A percentile compares a stretch with the other conserved stretches of the same genome.
These are phyloP conservation scores for Senna tora DNA, from an alignment of 306 rosid species.

Conservation along the genomic window DNA sequence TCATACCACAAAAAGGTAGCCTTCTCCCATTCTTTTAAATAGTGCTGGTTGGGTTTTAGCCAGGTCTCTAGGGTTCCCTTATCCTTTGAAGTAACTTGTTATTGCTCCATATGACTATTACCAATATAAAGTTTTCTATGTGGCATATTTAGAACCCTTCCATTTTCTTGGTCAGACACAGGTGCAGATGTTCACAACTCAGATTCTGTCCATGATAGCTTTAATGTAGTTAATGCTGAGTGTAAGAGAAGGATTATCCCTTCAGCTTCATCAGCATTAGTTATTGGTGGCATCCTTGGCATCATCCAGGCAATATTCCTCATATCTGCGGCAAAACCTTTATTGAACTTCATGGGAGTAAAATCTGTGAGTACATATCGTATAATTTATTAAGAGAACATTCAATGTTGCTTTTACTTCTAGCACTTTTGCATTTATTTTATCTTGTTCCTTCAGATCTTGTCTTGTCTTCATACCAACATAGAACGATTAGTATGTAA, in stretches of 20 bases:
- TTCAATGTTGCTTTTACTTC: background rate
- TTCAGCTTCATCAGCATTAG: constrained; percentile 90
- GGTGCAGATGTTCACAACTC: constrained; percentile 46
- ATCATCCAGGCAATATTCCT: constrained; percentile 76
- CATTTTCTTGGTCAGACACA: constrained; percentile 42
- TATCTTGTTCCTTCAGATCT: constrained; percentile 13
- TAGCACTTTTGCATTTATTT: constrained; percentile 13
- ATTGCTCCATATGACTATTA: constrained; percentile 18
- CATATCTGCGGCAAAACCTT: constrained; percentile 80
- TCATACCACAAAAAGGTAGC: constrained; percentile 65
- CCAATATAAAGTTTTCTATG: constrained; percentile 1
- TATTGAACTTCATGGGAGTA: constrained; percentile 88
- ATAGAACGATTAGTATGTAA: constrained; percentile 5
- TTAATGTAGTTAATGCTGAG: constrained; percentile 45
- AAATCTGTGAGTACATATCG: constrained; percentile 59
- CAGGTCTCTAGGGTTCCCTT: background rate
- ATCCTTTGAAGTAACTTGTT: background rate
- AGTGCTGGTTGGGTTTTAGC: constrained; percentile 1
- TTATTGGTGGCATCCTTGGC: constrained; percentile 84
- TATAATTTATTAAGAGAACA: background rate
- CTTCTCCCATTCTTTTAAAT: constrained; percentile 17
- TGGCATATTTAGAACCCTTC: constrained; percentile 22
- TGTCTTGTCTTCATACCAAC: constrained; percentile 18
- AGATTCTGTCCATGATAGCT: constrained; percentile 43
- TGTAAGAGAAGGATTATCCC: constrained; percentile 70